Conservation (phyloP, 345 rosid species). For the Corymbia maculata region DNA sequence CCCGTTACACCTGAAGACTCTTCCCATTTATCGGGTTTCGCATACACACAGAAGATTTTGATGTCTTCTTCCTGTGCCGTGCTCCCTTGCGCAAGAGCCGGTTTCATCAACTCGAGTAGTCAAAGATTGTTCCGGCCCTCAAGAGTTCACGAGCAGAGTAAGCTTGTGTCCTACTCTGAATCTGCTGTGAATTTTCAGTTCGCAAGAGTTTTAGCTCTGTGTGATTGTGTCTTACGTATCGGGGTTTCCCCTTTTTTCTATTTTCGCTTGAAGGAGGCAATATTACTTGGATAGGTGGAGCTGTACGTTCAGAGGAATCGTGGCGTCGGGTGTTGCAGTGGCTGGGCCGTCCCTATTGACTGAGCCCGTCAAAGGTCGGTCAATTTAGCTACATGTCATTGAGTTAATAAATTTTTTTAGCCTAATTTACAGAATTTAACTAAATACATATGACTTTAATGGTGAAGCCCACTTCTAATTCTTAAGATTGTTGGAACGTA, state of each 20-base stretch:
- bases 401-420: neutral
- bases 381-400: neutral
- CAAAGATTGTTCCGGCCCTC: neutral
- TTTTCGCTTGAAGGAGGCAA: conserved; percentile 37
- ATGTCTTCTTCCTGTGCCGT: neutral
- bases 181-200: neutral
- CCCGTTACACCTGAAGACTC: neutral
- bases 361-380: conserved; percentile 55
- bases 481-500: neutral
- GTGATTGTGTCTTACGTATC: neutral
- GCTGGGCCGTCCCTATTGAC: conserved; percentile 38
- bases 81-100: neutral
- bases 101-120: neutral
- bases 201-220: neutral
- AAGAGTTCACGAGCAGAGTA: neutral
- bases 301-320: conserved; percentile 56
- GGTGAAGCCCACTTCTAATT: neutral
- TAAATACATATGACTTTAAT: neutral
- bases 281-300: conserved; percentile 59
- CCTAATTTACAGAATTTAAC: neutral
- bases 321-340: conserved; percentile 69
- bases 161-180: neutral
- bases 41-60: neutral
- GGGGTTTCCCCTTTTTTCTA: neutral
- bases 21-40: neutral